These are phyloP conservation scores for Rhynchosporium graminicola DNA, from an alignment of 2,329 filamentous ascomycete genomes.

Conservation along the genomic window DNA sequence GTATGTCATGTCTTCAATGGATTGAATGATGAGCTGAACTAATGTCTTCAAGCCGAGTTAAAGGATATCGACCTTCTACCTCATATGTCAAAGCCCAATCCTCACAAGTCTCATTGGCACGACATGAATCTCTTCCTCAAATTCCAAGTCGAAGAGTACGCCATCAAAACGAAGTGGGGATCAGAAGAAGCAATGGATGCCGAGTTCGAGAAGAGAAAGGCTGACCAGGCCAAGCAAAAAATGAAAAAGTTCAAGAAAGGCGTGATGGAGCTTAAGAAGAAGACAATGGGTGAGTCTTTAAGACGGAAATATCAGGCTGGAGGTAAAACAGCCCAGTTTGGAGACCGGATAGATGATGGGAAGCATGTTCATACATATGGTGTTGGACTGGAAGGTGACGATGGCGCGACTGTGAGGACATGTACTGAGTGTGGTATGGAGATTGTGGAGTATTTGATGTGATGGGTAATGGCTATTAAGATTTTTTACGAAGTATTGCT, in stretches of 20 bases:
- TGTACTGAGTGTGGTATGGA: conserved; percentile 77
- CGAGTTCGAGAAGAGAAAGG: conserved; percentile 79
- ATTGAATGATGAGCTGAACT: neutral
- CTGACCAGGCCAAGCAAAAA: conserved; percentile 80
- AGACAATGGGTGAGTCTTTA: conserved; percentile 89
- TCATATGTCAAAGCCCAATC: conserved; percentile 86
- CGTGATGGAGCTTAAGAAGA: conserved; percentile 86
- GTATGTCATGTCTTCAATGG: conserved; percentile 50
- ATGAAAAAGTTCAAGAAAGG: conserved; percentile 91
- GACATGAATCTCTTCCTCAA: conserved; percentile 98
- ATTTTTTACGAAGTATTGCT: conserved; percentile 5
- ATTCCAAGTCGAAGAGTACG: conserved; percentile 92
- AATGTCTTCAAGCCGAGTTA: conserved; percentile 67
- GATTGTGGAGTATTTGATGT: conserved; percentile 64
- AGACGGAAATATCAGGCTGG: conserved; percentile 65
- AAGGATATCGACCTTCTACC: conserved; percentile 84
- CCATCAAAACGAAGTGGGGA: conserved; percentile 88
- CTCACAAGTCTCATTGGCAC: conserved; percentile 94
- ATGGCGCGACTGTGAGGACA: conserved; percentile 78
- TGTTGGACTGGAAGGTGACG: conserved; percentile 65
- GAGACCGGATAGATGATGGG: conserved; percentile 69
- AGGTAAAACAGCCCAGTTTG: conserved; percentile 60
- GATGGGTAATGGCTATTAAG: neutral
- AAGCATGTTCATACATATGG: conserved; percentile 92
- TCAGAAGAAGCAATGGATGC: conserved; percentile 80